These are phyloP conservation scores for Vickermania spadyakhi DNA, from an alignment of 208 protist species.

Conservation along the genomic window DNA sequence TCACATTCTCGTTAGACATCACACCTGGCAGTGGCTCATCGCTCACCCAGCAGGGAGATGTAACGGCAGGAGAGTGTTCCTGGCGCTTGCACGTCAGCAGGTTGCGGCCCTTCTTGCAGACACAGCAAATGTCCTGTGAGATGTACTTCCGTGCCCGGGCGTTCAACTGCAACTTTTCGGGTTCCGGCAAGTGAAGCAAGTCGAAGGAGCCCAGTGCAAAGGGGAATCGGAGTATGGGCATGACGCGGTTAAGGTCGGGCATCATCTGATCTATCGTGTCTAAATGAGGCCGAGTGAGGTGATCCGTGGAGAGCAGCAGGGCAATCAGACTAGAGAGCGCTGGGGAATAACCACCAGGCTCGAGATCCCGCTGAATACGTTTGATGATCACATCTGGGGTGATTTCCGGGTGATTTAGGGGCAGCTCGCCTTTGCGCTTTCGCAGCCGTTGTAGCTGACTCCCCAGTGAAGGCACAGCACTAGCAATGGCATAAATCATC, in stretches of 20 bases:
- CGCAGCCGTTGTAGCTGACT: constrained; percentile 3
- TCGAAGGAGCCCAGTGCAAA: constrained; percentile 53
- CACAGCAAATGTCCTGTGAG: constrained; percentile 23
- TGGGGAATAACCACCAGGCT: constrained; percentile 33
- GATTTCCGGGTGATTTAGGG: constrained; percentile 39
- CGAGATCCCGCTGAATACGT: constrained; percentile 29
- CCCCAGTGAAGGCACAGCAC: constrained; percentile 13
- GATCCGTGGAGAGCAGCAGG: constrained; percentile 60
- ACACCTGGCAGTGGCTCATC: constrained; percentile 50
- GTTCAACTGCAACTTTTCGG: constrained; percentile 30
- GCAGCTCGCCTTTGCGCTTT: constrained; percentile 11
- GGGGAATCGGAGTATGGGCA: constrained; percentile 59
- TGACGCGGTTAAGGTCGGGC: constrained; percentile 41
- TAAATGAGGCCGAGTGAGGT: constrained; percentile 42
- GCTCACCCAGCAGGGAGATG: constrained; percentile 45
- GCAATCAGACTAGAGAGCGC: constrained; percentile 28
- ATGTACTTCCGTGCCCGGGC: constrained; percentile 34
- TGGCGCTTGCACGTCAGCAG: constrained; percentile 18
- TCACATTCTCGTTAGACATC: not conserved
- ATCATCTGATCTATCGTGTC: constrained; percentile 28
- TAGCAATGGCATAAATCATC: constrained; percentile 32
- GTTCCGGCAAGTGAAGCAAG: constrained; percentile 30
- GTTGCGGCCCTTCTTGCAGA: constrained; percentile 34
- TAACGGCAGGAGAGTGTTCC: constrained; percentile 33
- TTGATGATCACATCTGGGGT: constrained; percentile 35